These are phyloP conservation scores for Pestalotiopsis sp. DNA, from an alignment of 2,329 filamentous ascomycete species.

Conservation along the genomic window DNA sequence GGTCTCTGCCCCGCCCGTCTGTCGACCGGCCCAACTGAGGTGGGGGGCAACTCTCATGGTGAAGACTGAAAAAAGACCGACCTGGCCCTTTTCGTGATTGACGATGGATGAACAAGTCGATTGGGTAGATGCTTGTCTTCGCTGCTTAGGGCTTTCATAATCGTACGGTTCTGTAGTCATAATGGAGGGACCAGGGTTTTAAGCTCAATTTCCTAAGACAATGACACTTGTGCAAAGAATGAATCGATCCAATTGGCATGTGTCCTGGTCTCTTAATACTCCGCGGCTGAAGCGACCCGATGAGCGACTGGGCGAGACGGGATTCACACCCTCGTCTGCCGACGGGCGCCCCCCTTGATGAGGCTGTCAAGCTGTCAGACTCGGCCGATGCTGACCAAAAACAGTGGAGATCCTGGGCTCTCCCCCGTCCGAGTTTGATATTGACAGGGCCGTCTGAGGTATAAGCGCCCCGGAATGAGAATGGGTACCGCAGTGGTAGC, in stretches of 20 bases:
- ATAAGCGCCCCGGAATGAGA: slow-evolving; percentile 2
- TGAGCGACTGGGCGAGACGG: not conserved
- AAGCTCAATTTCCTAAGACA: not conserved
- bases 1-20: too few relatives aligned
- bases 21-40: too few relatives aligned
- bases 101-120: not conserved
- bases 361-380: slow-evolving; percentile 25
- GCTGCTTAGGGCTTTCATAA: not conserved
- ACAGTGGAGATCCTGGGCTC: not conserved
- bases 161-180: not conserved
- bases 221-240: not conserved
- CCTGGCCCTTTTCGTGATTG: too few relatives aligned
- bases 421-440: not conserved
- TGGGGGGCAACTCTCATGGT: too few relatives aligned
- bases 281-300: not conserved
- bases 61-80: too few relatives aligned
- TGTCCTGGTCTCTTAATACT: not conserved
- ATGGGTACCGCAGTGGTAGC: not conserved
- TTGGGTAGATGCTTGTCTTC: not conserved
- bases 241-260: not conserved
- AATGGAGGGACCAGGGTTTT: not conserved
- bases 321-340: slow-evolving; percentile 13
- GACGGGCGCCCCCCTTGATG: slow-evolving; percentile 7
- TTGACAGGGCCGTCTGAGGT: slow-evolving; percentile 11
- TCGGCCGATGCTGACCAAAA: slow-evolving; percentile 14